Evolutionary conservation across 805 yeast species (phyloP), one percentile per base, ranked within the genome.

Genomic region (baker's yeast (Saccharomyces cerevisiae)): DNA sequence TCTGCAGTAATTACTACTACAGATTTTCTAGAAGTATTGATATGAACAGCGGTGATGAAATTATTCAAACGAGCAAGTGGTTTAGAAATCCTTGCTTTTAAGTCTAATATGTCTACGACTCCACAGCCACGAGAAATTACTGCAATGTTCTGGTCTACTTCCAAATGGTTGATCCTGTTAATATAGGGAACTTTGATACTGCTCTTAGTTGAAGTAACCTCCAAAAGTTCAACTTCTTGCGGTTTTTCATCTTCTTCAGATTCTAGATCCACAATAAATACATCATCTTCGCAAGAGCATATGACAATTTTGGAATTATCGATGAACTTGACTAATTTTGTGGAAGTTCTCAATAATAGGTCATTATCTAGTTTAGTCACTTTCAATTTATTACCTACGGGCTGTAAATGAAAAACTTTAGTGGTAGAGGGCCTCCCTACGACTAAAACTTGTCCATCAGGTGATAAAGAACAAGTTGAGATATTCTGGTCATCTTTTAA

Each of bases 401-500:
- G 80, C n/a, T 72, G 69, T 46, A 92, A 73, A 56, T 74, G 75
- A 66, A 89, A 92, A 1, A 91, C 62, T 67, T 85, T 89, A 4
- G 88, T 82, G 1, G 83, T 76, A 13, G 82, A 74, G 47, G 83
- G 72, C 47, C 96, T 82, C 5, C 90, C 81, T 22, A 91, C 94
- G 0, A 84, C 85, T 51, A 94, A 70, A 28, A 82, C 74, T 32
- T 80, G 73, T 1, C 87, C 91, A 59, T 81, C 82, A 24, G 78
- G 76, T 21, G 89, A 85, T 46, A 91, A 66, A 9, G 82, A 76
- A 55, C 86, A 89, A 36, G 79, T 72, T 1, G 89, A 74, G 50
- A 94, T 84, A 70, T 87, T 87, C 58, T 89, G 97, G 31, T 87
- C 96, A 58, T 85, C 94, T 49, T 81, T 76, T 55, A 85, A 71